Conservation (phyloP, 2,329 filamentous ascomycete genomes). For the Diaporthe aspalathi region DNA sequence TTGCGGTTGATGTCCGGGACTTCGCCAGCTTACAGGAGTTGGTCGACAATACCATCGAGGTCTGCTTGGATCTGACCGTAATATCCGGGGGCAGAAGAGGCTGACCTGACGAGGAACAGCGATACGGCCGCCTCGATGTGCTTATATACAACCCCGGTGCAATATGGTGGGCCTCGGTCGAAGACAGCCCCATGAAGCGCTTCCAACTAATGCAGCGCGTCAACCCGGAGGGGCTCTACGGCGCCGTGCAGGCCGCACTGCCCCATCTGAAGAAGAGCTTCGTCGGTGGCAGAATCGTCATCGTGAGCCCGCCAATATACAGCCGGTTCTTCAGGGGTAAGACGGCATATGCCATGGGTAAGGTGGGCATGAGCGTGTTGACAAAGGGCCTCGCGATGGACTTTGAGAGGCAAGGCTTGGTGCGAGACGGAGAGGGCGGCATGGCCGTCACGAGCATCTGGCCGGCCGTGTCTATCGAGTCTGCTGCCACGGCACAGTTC, state of each 20-base stretch:
- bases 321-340: conserved; percentile 87
- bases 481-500: conserved; percentile 74
- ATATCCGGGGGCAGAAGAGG: not conserved
- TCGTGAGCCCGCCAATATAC: conserved; percentile 88
- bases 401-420: conserved; percentile 72
- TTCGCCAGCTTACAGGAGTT: conserved; percentile 70
- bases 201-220: conserved; percentile 83
- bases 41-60: conserved; percentile 66
- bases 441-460: conserved; percentile 88
- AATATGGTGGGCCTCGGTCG: conserved; percentile 84
- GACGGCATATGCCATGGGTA: conserved; percentile 83
- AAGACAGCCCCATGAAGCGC: conserved; percentile 78
- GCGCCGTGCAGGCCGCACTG: conserved; percentile 73
- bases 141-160: conserved; percentile 87
- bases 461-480: conserved; percentile 82
- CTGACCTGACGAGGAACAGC: conserved; percentile 45
- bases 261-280: conserved; percentile 70
- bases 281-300: conserved; percentile 73
- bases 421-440: conserved; percentile 47
- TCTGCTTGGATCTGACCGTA: conserved; percentile 38
- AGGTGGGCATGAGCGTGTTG: conserved; percentile 84
- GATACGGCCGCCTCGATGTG: conserved; percentile 75
- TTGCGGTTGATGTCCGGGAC: conserved; percentile 77
- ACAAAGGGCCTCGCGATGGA: conserved; percentile 88
- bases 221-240: conserved; percentile 82